Base-by-base conservation (phyloP, 495 filamentous ascomycete genomes). In the Talaromyces liani region DNA sequence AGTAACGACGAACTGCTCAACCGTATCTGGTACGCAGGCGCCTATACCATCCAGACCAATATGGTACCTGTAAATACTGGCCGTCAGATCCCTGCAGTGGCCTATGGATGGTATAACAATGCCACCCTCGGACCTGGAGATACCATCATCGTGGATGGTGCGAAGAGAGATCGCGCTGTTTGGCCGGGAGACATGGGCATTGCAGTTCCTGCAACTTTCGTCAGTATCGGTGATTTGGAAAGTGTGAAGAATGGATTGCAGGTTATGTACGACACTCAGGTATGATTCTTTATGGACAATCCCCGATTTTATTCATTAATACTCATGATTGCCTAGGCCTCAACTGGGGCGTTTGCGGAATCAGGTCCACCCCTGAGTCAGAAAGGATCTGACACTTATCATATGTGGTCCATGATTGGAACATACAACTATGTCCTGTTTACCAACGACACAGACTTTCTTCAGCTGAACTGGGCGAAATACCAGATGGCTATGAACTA, bases 181-280 rank as follows among this genome's bases (percentile, higher is more conserved):
- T 86, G 82, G 82, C 79, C 83, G 12, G 82, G 83, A 31, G 84
- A 87, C 63, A 87, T 87, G 84, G 84, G 83, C 1, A 80, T 86
- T 27, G 84, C 83, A 5, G 78, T 84, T 25, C 79, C 82, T 0
- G 76, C 81, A 4, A 75, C 80, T 1, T 84, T 85, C 57, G 83
- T 86, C 9, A 85, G 81, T 60, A 78, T 82, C 39, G 85, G 85
- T 0, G 84, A 87, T 71, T 67, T 86, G 20, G 80, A 84, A 49
- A 84, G 82, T 58, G 82, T 87, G 6, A 85, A 80, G 69, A 88
- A 86, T 69, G 83, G 84, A 4, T 66, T 88, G 55, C 80, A 84
- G 66, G 76, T 80, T 6, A 84, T 89, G 77, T 88, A 85, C 66
- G 70, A 83, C 63, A 75, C 80, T 49, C 84, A 87, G 70, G 80